Evolutionary conservation across 331 rosid genomes (phyloP), one percentile per base, ranked within the genome.

Genomic region (Prunus yedoensis): DNA sequence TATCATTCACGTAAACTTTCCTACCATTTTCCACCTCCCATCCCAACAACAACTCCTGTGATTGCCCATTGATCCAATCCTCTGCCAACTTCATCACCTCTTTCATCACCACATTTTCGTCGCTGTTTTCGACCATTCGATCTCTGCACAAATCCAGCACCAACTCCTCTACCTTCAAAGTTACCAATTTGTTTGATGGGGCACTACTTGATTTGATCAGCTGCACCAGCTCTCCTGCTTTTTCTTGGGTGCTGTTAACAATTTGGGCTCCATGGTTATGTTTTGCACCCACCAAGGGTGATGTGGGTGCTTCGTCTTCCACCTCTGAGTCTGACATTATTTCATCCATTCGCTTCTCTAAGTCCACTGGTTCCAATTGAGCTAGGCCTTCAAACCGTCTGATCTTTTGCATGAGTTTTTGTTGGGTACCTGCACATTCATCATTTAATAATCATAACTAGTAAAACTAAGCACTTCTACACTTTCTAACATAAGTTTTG

Each of bases 111-210:
- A 5, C 59, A 4, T 16, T 52, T 65, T 68, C 11, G 20, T 30
- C 41, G 13, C 10, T 10, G 7, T 47, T 66, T 54, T 85, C 87
- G 8, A 41, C 85, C 3, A 82, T 67, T 35, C 68, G 61, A 21
- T 91, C 88, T 25, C 67, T 74, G 76, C 89, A 78, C 85, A 82
- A 90, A 80, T 92, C 97, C 13, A 84, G 78, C 27, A 88, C 21
- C 27, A 94, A 38, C 27, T 81, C 85, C 64, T 84, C 96, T 30
- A 85, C 60, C 50, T 74, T 60, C 18, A 54, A 23, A 6, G 32
- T 25, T 8, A 49, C 74, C 78, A 72, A 53, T 50, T 52, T 20
- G 23, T 75, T 70, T 17, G 61, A 53, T 20, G 58, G 20, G 20
- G n/a, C 28, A 13, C 17, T 74, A 35, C 78, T 83, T 0, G 28